Conservation (phyloP, 352 stramenopile genomes). For the Phytophthora brassicae region DNA sequence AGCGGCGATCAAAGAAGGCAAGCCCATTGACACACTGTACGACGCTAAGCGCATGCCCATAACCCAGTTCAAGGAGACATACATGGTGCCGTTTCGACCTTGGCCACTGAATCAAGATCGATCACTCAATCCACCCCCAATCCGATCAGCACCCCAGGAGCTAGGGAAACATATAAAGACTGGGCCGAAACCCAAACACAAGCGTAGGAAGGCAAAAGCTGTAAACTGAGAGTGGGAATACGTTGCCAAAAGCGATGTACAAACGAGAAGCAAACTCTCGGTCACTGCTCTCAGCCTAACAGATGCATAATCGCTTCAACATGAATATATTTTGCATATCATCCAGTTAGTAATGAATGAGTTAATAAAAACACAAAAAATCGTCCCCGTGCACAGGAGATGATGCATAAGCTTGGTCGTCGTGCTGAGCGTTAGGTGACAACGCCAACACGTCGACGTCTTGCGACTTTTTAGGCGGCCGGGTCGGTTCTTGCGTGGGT, state of each 20-base stretch:
- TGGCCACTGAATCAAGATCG: not conserved
- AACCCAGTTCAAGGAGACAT: constrained; percentile 6
- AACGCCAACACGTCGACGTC: constrained; percentile 1
- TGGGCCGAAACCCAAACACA: constrained; percentile 7
- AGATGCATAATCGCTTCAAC: not conserved
- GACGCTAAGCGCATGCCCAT: constrained; percentile 1
- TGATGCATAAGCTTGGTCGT: not conserved
- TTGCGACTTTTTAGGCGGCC: not conserved
- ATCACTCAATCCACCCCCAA: not conserved
- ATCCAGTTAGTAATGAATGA: too few relatives aligned
- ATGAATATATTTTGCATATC: too few relatives aligned
- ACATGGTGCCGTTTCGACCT: constrained; percentile 2
- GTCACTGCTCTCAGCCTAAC: not conserved
- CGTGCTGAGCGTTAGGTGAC: not conserved
- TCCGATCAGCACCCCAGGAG: not conserved
- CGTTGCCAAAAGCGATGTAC: not conserved
- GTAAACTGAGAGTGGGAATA: not conserved
- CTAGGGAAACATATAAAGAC: constrained; percentile 3
- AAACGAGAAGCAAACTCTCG: too few relatives aligned
- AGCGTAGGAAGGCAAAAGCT: not conserved
- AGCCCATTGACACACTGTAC: not conserved
- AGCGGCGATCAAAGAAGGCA: not conserved
- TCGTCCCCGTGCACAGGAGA: not conserved
- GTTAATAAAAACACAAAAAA: too few relatives aligned
- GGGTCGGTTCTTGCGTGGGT: not conserved